phyloP scores from a whole-genome alignment of 306 rosid genomes.

The Castanea crenata region DNA sequence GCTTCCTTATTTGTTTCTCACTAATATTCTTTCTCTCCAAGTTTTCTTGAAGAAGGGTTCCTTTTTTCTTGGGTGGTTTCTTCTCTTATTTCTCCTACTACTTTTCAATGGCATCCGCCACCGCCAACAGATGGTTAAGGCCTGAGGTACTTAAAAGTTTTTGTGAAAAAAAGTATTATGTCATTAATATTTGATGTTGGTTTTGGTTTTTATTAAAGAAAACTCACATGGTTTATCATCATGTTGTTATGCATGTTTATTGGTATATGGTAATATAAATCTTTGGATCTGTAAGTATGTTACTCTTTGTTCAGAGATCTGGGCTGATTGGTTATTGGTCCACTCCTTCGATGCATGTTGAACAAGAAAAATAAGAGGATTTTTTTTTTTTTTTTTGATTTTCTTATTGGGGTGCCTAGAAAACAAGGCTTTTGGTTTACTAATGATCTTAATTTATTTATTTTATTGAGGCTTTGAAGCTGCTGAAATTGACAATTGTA shows the following conservation, averaged over 20 bases:
- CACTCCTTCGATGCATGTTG: not conserved
- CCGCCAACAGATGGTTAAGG: conserved; percentile 67
- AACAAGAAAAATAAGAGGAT: not conserved
- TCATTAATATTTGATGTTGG: not conserved
- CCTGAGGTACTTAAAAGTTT: conserved; percentile 61
- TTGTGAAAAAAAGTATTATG: not conserved
- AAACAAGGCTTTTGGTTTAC: not conserved
- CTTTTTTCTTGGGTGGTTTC: not conserved
- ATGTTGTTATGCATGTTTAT: not conserved
- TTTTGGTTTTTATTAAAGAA: not conserved
- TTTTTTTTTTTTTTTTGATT: not conserved
- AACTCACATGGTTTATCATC: not conserved
- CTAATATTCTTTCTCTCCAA: not conserved
- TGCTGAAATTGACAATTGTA: not conserved
- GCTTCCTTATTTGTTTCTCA: conserved; percentile 5
- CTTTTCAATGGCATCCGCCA: conserved; percentile 33
- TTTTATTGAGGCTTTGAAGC: not conserved
- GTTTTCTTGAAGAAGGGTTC: conserved; percentile 21
- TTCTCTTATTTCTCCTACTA: conserved; percentile 6
- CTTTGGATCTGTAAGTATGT: not conserved
- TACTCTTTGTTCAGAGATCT: not conserved
- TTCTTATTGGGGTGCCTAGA: not conserved
- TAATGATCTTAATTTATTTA: not conserved
- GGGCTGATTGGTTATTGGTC: not conserved
- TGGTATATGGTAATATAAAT: not conserved